Conservation (phyloP, 305 asterid species). For the Solanum chacoense region DNA sequence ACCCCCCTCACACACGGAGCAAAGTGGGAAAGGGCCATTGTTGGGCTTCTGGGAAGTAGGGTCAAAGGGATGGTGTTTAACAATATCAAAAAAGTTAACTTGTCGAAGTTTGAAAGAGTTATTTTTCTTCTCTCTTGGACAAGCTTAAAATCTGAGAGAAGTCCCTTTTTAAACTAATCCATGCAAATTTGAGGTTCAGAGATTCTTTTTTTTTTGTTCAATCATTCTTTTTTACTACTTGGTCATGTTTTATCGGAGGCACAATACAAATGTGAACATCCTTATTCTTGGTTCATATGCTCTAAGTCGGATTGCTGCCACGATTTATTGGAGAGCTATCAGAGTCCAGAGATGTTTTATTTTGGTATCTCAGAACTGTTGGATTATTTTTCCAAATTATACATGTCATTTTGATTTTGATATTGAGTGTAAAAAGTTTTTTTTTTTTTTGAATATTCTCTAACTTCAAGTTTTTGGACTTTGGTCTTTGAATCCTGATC, state of each 20-base stretch:
- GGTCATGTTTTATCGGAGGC: neutral
- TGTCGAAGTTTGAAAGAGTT: neutral
- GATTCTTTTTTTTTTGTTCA: neutral
- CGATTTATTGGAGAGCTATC: neutral
- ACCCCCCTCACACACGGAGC: neutral
- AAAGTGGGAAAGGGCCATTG: neutral
- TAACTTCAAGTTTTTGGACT: neutral
- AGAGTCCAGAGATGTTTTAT: neutral
- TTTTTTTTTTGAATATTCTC: neutral
- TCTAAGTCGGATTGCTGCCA: neutral
- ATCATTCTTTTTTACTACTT: neutral
- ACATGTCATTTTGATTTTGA: neutral
- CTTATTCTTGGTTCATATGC: neutral
- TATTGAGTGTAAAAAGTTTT: neutral
- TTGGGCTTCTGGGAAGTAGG: neutral
- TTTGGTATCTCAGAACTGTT: neutral
- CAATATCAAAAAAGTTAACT: neutral
- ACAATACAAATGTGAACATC: neutral
- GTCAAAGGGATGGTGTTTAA: neutral
- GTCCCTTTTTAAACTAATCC: neutral
- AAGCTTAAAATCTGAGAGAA: neutral
- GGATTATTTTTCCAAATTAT: neutral
- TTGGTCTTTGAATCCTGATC: neutral
- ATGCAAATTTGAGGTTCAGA: neutral
- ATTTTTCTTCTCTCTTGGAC: neutral